Evolutionary conservation across 148 eudicot genomes (phyloP).

Genomic region (Fagopyrum homotropicum): DNA sequence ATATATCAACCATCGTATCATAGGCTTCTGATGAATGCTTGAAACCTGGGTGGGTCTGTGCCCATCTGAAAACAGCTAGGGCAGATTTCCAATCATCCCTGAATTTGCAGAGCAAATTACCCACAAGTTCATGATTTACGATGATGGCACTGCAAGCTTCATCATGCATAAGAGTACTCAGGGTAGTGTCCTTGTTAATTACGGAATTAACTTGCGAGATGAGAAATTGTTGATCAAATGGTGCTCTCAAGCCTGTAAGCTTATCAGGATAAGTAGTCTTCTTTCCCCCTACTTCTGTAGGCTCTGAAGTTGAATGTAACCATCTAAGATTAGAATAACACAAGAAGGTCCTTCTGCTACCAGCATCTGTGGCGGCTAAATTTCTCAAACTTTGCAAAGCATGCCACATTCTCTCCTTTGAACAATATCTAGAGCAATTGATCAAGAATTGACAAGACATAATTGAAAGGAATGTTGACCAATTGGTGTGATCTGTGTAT

Average conservation of each 20-base stretch:
- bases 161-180: slow-evolving; percentile 37
- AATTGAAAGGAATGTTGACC: not conserved
- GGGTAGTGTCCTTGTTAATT: slow-evolving; percentile 31
- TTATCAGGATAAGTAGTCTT: not conserved
- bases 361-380: not conserved
- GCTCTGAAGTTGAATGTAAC: not conserved
- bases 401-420: slow-evolving; percentile 5
- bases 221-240: slow-evolving; percentile 30
- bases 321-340: not conserved
- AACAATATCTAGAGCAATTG: not conserved
- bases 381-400: not conserved
- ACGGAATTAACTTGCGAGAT: slow-evolving; percentile 32
- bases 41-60: slow-evolving; percentile 31
- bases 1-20: slow-evolving; percentile 72
- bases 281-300: not conserved
- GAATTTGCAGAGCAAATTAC: slow-evolving; percentile 41
- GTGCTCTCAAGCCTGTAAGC: slow-evolving; percentile 7
- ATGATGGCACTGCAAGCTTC: slow-evolving; percentile 32
- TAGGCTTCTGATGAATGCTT: slow-evolving; percentile 42
- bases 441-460: slow-evolving; percentile 1
- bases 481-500: not conserved
- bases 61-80: slow-evolving; percentile 68
- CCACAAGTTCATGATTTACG: slow-evolving; percentile 38
- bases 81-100: slow-evolving; percentile 89
- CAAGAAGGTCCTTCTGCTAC: not conserved